These are phyloP conservation scores for Candida ortonii DNA, from an alignment of 805 yeast genomes.

Conservation along the genomic window DNA sequence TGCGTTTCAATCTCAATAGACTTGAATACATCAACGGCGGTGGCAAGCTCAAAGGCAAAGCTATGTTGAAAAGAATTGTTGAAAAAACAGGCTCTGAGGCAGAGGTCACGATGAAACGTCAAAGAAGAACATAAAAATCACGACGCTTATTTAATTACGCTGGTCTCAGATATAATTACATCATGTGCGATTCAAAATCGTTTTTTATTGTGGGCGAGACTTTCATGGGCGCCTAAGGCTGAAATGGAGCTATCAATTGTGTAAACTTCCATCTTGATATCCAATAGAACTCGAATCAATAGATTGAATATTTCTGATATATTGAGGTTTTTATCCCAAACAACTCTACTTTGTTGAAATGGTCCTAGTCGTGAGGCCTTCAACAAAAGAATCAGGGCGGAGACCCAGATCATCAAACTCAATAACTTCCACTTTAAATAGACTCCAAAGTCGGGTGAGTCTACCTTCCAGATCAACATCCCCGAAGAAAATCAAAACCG, in stretches of 20 bases:
- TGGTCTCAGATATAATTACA: too few relatives aligned
- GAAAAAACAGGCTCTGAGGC: slow-evolving; percentile 28
- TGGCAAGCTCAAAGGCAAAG: slow-evolving; percentile 33
- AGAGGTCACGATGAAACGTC: slow-evolving; percentile 19
- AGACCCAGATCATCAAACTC: slow-evolving; percentile 19
- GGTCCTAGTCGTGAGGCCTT: too few relatives aligned
- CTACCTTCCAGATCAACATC: slow-evolving; percentile 19
- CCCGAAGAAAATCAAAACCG: slow-evolving; percentile 20
- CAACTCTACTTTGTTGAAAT: too few relatives aligned
- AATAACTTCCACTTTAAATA: slow-evolving; percentile 14
- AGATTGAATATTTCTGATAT: too few relatives aligned
- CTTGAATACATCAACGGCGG: slow-evolving; percentile 35
- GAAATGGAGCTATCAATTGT: too few relatives aligned
- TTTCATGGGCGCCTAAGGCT: too few relatives aligned
- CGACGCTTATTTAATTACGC: too few relatives aligned
- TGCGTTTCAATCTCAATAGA: slow-evolving; percentile 53
- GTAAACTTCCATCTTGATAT: too few relatives aligned
- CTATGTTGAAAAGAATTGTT: slow-evolving; percentile 31
- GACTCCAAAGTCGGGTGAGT: slow-evolving; percentile 18
- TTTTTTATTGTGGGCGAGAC: slow-evolving; percentile 8
- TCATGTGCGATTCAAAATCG: too few relatives aligned
- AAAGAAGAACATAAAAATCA: slow-evolving; percentile 9
- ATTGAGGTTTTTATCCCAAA: too few relatives aligned
- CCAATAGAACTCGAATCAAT: too few relatives aligned
- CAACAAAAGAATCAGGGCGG: too few relatives aligned